Percentiles rank a stretch among this genome's conserved stretches.
Evolutionary conservation across 495 filamentous ascomycete species (phyloP).

Genomic region (Paragyromitra xinjiangensis): DNA sequence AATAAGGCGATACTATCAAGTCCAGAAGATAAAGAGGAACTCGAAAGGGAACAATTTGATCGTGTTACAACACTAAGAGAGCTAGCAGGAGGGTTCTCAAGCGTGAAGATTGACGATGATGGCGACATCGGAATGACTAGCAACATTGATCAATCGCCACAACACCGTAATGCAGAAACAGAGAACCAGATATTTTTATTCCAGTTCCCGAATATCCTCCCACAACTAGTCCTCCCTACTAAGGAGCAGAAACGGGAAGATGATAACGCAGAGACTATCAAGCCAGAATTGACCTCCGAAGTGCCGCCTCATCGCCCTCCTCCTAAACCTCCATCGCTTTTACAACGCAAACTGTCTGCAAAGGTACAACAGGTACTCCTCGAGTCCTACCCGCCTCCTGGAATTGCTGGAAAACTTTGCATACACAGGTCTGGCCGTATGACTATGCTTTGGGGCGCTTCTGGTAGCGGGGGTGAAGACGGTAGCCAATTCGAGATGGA

Average conservation of each 20-base stretch:
- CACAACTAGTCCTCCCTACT: conserved; percentile 30
- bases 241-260: neutral
- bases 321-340: neutral
- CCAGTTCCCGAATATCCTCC: conserved; percentile 52
- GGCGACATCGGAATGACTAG: conserved; percentile 36
- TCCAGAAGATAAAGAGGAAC: conserved; percentile 46
- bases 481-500: conserved; percentile 48
- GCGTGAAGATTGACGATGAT: conserved; percentile 26
- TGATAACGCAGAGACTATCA: neutral
- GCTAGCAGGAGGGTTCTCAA: conserved; percentile 16
- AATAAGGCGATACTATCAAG: conserved; percentile 27
- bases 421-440: conserved; percentile 52
- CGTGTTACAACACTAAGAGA: conserved; percentile 40
- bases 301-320: conserved; percentile 3
- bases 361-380: conserved; percentile 39
- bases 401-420: conserved; percentile 50
- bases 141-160: neutral
- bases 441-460: conserved; percentile 46
- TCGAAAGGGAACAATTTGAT: conserved; percentile 45
- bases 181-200: conserved; percentile 56
- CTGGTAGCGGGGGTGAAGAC: conserved; percentile 9
- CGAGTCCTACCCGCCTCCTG: conserved; percentile 45
- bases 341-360: conserved; percentile 6
- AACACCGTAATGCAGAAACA: conserved; percentile 38
- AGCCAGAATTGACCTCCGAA: conserved; percentile 16